Base-by-base conservation (phyloP, 495 filamentous ascomycete species). In the Daldinia decipiens region DNA sequence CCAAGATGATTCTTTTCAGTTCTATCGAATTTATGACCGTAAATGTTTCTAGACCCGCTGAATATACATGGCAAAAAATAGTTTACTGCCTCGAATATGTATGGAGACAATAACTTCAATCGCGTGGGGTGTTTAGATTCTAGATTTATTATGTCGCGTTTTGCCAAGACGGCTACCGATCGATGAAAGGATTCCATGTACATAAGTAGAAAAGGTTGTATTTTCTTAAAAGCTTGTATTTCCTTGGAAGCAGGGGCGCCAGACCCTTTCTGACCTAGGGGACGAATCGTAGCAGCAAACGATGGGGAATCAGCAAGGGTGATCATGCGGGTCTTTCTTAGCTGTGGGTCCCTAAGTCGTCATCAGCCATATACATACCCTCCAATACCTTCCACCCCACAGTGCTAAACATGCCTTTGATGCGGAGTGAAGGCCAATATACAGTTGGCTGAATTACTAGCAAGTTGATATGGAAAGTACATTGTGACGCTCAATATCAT, bases 181-280 rank as follows among this genome's bases (percentile, higher is more conserved):
- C 47, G 36, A 65, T 47, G 40, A 27, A 60, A 31, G 43, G 47
- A 67, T 67, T 38, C 13, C n/a, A n/a, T n/a, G n/a, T n/a, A n/a
- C n/a, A n/a, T n/a, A n/a, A n/a, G n/a, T n/a, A n/a, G n/a, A n/a
- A n/a, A n/a, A n/a, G n/a, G n/a, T n/a, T n/a, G n/a, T n/a, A n/a
- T n/a, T n/a, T n/a, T n/a, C n/a, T n/a, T n/a, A n/a, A n/a, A 71
- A 71, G 69, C 69, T 71, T 71, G 69, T 63, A 59, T 67, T 67
- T 66, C 17, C 62, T 67, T 71, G 69, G 58, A 63, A 71, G 56
- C 39, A 60, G 51, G 51, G 65, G 34, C 50, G 21, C 67, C n/a
- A 47, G 55, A n/a, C 26, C 32, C 24, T 6, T 55, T 60, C n/a
- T 17, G 4, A 27, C 5, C 26, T 36, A 4, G 4, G n/a, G 24